Base-by-base conservation (phyloP, 2,329 filamentous ascomycete species). In the Beauveria sp. region DNA sequence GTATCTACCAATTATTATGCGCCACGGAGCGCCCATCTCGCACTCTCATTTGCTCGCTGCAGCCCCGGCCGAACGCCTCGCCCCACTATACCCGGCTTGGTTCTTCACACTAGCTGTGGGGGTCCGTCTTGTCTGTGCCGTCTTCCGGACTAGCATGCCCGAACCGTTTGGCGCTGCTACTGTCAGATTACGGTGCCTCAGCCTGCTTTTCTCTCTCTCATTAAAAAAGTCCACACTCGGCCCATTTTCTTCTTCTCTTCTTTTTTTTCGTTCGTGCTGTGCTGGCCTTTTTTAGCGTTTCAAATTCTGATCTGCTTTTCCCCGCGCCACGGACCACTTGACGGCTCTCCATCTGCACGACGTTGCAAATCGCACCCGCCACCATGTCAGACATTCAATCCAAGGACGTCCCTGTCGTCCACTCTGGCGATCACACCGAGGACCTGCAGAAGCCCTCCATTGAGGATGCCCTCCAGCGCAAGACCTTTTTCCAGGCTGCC, bases 401-500 rank as follows among this genome's bases (percentile, higher is more conserved):
- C 58, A 61, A 61, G 30, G 22, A 50, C 4, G 58, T n/a, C 12
- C 51, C 40, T 34, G 26, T 47, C 38, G 16, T 47, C 28, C 34
- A 45, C 45, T 46, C 30, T 18, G 40, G 20, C 40, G 34, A 55
- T 34, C 51, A 55, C 1, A 30, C 51, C 30, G 50, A 54, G 28
- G 58, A 60, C 16, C 47, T 45, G 24, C 40, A 40, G 10, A 61
- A 61, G n/a, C 34, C 20, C 16, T 42, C 28, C 16, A 50, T 61
- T 18, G 60, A 57, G 7, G 26, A 61, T 18, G 53, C 60, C 8
- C 60, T 57, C n/a, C 46, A 61, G 47, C 61, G 52, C 43, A 63
- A 63, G 26, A 24, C 61, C 3, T 63, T 63, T 30, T 57, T 63
- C 51, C 46, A 63, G 14, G 61, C 61, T 18, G 61, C 61, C 0